These are phyloP conservation scores for Pseudozyma hubeiensis DNA, from an alignment of 1,284 basidiomycete genomes.

Conservation along the genomic window DNA sequence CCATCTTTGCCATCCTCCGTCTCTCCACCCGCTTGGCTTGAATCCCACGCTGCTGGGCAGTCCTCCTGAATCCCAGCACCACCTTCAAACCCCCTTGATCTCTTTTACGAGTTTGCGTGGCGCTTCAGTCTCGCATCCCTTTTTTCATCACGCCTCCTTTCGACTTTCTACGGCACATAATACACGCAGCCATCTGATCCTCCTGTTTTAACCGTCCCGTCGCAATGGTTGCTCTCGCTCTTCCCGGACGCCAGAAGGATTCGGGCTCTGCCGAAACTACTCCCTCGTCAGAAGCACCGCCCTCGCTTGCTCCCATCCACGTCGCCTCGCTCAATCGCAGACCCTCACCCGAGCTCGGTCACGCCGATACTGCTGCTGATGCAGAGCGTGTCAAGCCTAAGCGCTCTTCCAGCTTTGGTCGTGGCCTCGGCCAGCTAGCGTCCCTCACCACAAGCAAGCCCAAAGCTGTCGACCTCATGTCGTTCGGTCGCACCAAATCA, in stretches of 20 bases:
- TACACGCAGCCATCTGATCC: slow-evolving; percentile 26
- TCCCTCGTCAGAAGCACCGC: slow-evolving; percentile 34
- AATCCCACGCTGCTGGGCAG: slow-evolving; percentile 46
- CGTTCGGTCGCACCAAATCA: slow-evolving; percentile 37
- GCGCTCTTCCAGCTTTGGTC: slow-evolving; percentile 57
- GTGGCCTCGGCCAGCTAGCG: slow-evolving; percentile 53
- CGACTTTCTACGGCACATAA: slow-evolving; percentile 6
- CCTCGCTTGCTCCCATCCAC: slow-evolving; percentile 24
- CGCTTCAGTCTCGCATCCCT: not conserved
- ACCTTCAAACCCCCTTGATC: slow-evolving; percentile 49
- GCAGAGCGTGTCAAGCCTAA: slow-evolving; percentile 50
- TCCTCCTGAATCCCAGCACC: slow-evolving; percentile 39
- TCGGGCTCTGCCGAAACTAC: slow-evolving; percentile 13
- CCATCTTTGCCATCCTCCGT: slow-evolving; percentile 37
- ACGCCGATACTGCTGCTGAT: slow-evolving; percentile 10
- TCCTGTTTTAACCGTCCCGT: not conserved
- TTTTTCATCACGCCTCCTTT: not conserved
- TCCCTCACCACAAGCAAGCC: slow-evolving; percentile 51
- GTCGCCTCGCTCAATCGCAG: slow-evolving; percentile 18
- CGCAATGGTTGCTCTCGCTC: slow-evolving; percentile 41
- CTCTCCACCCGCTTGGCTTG: slow-evolving; percentile 51
- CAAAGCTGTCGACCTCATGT: slow-evolving; percentile 48
- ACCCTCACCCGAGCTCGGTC: slow-evolving; percentile 29
- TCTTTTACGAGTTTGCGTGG: not conserved
- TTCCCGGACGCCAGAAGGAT: slow-evolving; percentile 43